These are phyloP conservation scores for Trapa bicornis DNA, from an alignment of 345 rosid genomes.

Conservation along the genomic window DNA sequence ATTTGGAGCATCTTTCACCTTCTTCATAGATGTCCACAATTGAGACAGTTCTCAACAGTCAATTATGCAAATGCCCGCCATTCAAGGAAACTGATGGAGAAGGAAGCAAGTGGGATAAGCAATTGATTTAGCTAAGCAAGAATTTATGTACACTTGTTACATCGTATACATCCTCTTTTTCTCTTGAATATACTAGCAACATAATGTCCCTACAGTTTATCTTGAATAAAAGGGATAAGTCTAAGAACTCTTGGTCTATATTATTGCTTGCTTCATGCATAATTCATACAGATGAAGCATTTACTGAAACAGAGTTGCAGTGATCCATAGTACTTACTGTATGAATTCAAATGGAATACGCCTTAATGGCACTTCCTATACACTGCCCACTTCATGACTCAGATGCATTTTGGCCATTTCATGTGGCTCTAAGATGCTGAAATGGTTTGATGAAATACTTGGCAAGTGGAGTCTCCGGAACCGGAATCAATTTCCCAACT, in stretches of 20 bases:
- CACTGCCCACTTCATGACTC: no score
- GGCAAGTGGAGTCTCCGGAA: constrained; percentile 58
- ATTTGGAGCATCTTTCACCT: no score
- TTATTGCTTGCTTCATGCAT: not conserved
- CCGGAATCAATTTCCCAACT: constrained; percentile 67
- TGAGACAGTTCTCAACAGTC: no score
- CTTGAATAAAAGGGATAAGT: not conserved
- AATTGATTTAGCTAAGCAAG: not conserved
- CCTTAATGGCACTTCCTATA: no score
- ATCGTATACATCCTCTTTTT: not conserved
- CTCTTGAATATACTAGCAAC: not conserved
- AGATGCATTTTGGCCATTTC: not conserved
- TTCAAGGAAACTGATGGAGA: not conserved
- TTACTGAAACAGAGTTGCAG: not conserved
- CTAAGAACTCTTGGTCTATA: not conserved
- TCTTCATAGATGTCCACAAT: no score
- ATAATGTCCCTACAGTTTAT: not conserved
- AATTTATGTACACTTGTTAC: not conserved
- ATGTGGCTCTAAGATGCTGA: constrained; percentile 21
- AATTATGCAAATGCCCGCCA: not conserved
- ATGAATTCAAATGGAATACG: not conserved
- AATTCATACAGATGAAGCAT: not conserved
- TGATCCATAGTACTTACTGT: not conserved
- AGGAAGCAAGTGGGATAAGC: not conserved
- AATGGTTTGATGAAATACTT: constrained; percentile 37